phyloP scores from a whole-genome alignment of 2,329 filamentous ascomycete genomes.

The Trichophyton mentagrophytes region DNA sequence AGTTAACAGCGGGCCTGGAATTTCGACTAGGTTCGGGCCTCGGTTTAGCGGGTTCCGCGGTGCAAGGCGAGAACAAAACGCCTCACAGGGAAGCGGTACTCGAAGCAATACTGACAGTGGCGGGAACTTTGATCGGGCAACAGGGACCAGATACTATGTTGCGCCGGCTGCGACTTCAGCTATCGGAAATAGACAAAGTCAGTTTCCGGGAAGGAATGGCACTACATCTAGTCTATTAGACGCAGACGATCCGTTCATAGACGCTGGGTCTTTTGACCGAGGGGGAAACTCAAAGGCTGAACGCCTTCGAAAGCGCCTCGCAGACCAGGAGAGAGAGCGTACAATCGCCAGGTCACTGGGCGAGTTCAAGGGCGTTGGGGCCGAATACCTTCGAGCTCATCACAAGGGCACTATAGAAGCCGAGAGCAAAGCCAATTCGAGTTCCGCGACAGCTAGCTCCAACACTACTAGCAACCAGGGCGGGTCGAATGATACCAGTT shows the following conservation, averaged over 20 bases:
- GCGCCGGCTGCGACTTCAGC: conserved; percentile 21
- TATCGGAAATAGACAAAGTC: not conserved
- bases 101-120: conserved; percentile 22
- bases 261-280: conserved; percentile 25
- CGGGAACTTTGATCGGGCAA: conserved; percentile 28
- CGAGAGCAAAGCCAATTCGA: conserved; percentile 5
- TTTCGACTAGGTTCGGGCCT: conserved; percentile 24
- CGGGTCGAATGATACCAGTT: not conserved
- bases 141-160: conserved; percentile 36
- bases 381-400: conserved; percentile 33
- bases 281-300: conserved; percentile 32
- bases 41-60: conserved; percentile 15
- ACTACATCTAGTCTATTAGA: conserved; percentile 33
- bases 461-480: not conserved
- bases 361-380: conserved; percentile 25
- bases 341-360: conserved; percentile 34
- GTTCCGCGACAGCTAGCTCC: not conserved
- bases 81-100: conserved; percentile 17
- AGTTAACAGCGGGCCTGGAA: conserved; percentile 56
- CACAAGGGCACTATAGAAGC: conserved; percentile 13
- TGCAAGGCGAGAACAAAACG: conserved; percentile 15
- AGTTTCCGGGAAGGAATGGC: conserved; percentile 8
- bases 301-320: conserved; percentile 31
- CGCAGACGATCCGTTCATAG: conserved; percentile 31
- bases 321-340: conserved; percentile 32